Evolutionary conservation across 2,329 filamentous ascomycete species (phyloP).

Genomic region (Thermothelomyces thermophilus): DNA sequence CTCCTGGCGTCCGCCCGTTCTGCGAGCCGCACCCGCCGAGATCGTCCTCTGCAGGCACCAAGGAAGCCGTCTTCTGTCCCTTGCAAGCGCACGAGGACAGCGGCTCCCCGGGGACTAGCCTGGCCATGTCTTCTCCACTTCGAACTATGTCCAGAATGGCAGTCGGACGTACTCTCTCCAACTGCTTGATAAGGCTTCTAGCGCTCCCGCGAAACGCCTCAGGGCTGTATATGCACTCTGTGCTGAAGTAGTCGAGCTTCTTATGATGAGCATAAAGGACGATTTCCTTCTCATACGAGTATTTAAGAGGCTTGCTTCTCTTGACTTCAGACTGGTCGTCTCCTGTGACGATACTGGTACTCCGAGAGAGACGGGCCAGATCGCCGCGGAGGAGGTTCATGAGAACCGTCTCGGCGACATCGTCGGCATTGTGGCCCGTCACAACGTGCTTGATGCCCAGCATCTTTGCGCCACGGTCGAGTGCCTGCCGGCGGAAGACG

Average conservation of each 20-base stretch:
- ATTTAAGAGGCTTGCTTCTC: constrained; percentile 93
- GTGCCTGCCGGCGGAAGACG: constrained; percentile 86
- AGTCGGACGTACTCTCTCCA: constrained; percentile 87
- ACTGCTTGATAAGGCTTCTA: constrained; percentile 84
- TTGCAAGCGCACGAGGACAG: constrained; percentile 42
- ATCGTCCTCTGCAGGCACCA: constrained; percentile 46
- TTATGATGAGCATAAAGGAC: constrained; percentile 96
- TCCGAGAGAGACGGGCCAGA: constrained; percentile 75
- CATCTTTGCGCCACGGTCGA: constrained; percentile 85
- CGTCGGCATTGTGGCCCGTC: constrained; percentile 95
- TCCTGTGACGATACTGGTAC: constrained; percentile 82
- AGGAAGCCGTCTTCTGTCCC: constrained; percentile 30
- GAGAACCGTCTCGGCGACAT: constrained; percentile 92
- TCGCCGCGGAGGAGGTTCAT: constrained; percentile 96
- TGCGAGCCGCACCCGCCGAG: constrained; percentile 68
- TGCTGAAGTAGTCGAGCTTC: constrained; percentile 95
- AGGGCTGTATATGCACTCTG: constrained; percentile 96
- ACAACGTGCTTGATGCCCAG: constrained; percentile 88
- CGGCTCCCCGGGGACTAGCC: constrained; percentile 62
- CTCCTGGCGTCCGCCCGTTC: constrained; percentile 59
- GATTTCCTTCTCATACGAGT: constrained; percentile 98
- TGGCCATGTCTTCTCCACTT: constrained; percentile 94
- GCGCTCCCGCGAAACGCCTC: constrained; percentile 94
- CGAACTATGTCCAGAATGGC: constrained; percentile 91
- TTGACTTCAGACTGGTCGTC: constrained; percentile 79